These are phyloP conservation scores for Magnolia kwangsiensis DNA, from an alignment of 164 flowering plant genomes.

Conservation along the genomic window DNA sequence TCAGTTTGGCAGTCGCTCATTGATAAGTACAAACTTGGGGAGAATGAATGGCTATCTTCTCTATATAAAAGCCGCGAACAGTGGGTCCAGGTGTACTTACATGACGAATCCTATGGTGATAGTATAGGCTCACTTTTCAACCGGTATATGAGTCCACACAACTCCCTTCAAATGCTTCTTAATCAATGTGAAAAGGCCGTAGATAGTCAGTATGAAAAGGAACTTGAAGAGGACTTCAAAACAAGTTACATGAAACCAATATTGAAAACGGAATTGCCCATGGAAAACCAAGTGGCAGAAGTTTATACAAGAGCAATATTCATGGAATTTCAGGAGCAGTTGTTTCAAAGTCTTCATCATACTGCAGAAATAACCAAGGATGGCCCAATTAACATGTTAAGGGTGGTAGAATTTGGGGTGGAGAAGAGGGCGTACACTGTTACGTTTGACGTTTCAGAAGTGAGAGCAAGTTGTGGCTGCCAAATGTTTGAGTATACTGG, in stretches of 20 bases:
- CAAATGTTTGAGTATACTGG: constrained; percentile 84
- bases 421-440: constrained; percentile 61
- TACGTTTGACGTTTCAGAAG: constrained; percentile 49
- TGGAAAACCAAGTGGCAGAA: constrained; percentile 79
- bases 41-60: constrained; percentile 58
- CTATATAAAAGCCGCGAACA: constrained; percentile 42
- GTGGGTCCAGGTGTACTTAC: constrained; percentile 59
- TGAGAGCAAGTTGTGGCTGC: constrained; percentile 72
- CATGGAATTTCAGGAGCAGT: constrained; percentile 69
- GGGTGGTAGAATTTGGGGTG: constrained; percentile 80
- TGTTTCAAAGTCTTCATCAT: constrained; percentile 70
- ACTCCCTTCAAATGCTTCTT: constrained; percentile 39
- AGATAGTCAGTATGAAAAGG: constrained; percentile 43
- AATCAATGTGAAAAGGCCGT: constrained; percentile 54
- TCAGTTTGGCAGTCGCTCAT: constrained; percentile 43
- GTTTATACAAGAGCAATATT: constrained; percentile 64
- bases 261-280: constrained; percentile 56
- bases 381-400: constrained; percentile 46
- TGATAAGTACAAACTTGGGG: constrained; percentile 47
- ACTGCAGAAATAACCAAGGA: constrained; percentile 68
- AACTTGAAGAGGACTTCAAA: constrained; percentile 51
- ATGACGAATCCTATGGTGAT: constrained; percentile 43
- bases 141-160: constrained; percentile 61
- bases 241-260: constrained; percentile 36
- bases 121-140: constrained; percentile 47